Evolutionary conservation across 192 early-diverging fungal genomes (phyloP), one percentile per base, ranked within the genome.

Genomic region (Umbelopsis ramanniana): DNA sequence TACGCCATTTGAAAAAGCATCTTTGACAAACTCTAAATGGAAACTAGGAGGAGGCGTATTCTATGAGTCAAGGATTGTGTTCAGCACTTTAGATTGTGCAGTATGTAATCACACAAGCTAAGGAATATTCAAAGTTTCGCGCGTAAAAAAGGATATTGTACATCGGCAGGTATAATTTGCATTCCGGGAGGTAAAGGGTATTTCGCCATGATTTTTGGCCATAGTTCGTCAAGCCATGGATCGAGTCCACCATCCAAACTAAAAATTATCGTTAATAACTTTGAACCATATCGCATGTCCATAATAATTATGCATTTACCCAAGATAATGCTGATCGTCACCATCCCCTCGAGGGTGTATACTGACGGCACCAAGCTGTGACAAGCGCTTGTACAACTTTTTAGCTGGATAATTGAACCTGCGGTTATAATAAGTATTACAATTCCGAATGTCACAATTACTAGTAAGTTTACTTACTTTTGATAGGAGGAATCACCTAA

Each of bases 251-350:
- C 95, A 73, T 99, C 97, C 19, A 92, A 46, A 8, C 88, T 90
- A 68, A n/a, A 23, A 78, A 8, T 21, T 66, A n/a, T 21, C 22
- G 5, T 7, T 60, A 17, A 37, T 3, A 37, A 29, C 33, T 29
- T 29, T 29, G 6, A 60, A 63, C 2, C 19, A 21, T 38, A n/a
- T 4, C 8, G 43, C 19, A 19, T 17, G 29, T 52, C 11, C 10
- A 15, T 8, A 17, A 12, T 38, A 5, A 12, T 0, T 12, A 12
- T 43, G 11, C 11, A 54, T 71, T 84, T 82, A 84, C 82, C 97
- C 97, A 72, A 96, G 79, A 63, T 95, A 94, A 74, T 99, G 96
- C 79, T 97, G 96, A 82, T 98, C 97, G 74, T 99, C 97, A 33
- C 93, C 96, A 70, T 96, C 94, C 0, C 95, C 96, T 24, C 92